Evolutionary conservation across 352 stramenopile species (phyloP).

Genomic region (Phytophthora melonis): DNA sequence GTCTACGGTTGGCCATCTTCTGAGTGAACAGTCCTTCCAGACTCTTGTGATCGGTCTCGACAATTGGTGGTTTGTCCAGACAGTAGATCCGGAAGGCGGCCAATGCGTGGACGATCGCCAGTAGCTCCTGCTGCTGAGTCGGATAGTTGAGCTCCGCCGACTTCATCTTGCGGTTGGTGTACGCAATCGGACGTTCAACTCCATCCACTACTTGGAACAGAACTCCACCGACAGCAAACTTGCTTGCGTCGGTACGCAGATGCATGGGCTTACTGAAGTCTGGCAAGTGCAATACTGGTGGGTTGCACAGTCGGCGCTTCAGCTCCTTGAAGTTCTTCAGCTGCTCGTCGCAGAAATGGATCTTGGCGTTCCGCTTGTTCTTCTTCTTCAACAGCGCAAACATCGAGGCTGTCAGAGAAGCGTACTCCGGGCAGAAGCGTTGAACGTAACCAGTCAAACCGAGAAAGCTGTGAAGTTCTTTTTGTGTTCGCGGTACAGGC

Average conservation of each 20-base stretch:
- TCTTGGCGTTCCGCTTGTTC: slow-evolving; percentile 8
- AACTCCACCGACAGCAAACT: slow-evolving; percentile 10
- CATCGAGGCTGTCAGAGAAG: neutral
- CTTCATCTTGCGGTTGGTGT: slow-evolving; percentile 32
- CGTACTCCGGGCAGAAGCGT: slow-evolving; percentile 5
- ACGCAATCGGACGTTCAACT: slow-evolving; percentile 12
- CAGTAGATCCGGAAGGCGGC: slow-evolving; percentile 2
- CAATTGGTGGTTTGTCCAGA: slow-evolving; percentile 2
- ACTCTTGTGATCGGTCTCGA: slow-evolving; percentile 24
- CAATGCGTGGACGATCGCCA: neutral
- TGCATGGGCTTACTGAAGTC: slow-evolving; percentile 11
- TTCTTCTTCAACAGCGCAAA: neutral
- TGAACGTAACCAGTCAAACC: slow-evolving; percentile 5
- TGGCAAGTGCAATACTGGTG: slow-evolving; percentile 5
- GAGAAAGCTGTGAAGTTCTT: slow-evolving; percentile 12
- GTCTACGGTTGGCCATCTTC: slow-evolving; percentile 7
- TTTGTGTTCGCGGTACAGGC: neutral
- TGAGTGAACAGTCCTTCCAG: slow-evolving; percentile 7
- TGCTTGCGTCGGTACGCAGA: slow-evolving; percentile 7
- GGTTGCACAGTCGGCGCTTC: neutral
- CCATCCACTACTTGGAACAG: slow-evolving; percentile 9
- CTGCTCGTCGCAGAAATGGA: neutral
- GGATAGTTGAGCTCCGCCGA: slow-evolving; percentile 27
- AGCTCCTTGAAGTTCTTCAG: slow-evolving; percentile 6
- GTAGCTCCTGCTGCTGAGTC: slow-evolving; percentile 9